phyloP scores from a whole-genome alignment of 2,329 filamentous ascomycete genomes.

The Colletotrichum truncatum region DNA sequence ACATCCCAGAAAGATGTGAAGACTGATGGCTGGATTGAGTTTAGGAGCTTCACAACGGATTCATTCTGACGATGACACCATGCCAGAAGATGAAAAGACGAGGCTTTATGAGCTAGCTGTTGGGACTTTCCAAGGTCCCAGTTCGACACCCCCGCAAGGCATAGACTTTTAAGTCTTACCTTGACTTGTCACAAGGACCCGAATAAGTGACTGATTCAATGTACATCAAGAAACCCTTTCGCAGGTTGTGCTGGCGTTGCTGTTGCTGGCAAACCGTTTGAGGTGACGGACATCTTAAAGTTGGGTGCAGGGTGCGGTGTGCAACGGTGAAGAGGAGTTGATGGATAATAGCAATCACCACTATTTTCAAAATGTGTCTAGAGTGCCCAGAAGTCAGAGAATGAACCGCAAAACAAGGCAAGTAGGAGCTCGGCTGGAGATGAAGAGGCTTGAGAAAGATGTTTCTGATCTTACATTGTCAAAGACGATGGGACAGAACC shows the following conservation, averaged over 20 bases:
- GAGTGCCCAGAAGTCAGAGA: conserved; percentile 50
- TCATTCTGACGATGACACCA: conserved; percentile 54
- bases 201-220: no score
- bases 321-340: conserved; percentile 43
- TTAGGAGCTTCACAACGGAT: conserved; percentile 54
- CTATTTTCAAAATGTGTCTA: conserved; percentile 53
- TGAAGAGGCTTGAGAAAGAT: not conserved
- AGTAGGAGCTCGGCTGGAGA: not conserved
- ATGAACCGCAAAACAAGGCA: not conserved
- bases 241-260: conserved; percentile 53
- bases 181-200: no score
- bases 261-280: conserved; percentile 51
- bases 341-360: conserved; percentile 47
- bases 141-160: no score
- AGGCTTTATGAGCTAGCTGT: conserved; percentile 35
- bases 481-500: no score
- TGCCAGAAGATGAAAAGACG: conserved; percentile 48
- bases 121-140: conserved; percentile 39
- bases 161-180: conserved; percentile 48
- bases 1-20: no score
- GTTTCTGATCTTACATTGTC: no score
- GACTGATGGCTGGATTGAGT: conserved; percentile 61
- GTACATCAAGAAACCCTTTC: conserved; percentile 54
- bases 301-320: conserved; percentile 45
- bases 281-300: conserved; percentile 43